Evolutionary conservation across 306 rosid genomes (phyloP), one percentile per base, ranked within the genome.

Genomic region (Prunus mira): DNA sequence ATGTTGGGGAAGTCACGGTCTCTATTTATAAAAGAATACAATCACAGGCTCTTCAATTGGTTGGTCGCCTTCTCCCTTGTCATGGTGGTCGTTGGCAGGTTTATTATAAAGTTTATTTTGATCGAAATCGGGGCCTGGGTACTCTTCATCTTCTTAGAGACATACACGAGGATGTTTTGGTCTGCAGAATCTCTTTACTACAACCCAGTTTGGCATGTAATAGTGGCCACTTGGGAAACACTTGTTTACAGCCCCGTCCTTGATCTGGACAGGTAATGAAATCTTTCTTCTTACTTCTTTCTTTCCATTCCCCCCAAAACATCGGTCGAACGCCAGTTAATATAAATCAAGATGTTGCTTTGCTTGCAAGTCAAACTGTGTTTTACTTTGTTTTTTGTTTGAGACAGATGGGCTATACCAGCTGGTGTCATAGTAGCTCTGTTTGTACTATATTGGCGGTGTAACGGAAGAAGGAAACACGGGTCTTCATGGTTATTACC

Each of bases 91-190:
- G 84, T 95, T 58, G 97, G 98, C 61, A 92, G 98, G 79, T 92
- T 95, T 74, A 67, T 95, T 66, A 74, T 92, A 65, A 92, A 92
- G 83, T 92, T 90, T 81, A 67, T 92, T 60, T 79, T 95, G 87
- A 76, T 95, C 24, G 97, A 95, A 87, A 83, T 95, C 47, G 97
- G 93, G 78, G 97, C 93, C 11, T 95, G 98, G 98, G 62, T 86
- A 50, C 95, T 95, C 79, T 95, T 95, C 63, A 88, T 95, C 84
- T 95, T 95, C 83, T 83, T 95, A 80, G 97, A 95, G 90, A 95
- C 93, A 34, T 92, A 95, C 84, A 92, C 98, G 9, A 89, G 97
- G 83, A 89, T 95, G 96, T 95, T 95, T 78, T 95, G 98, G 98
- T 84, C 98, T 8, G 91, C 95, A 47, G 97, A 95, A 81, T 81